phyloP scores from a whole-genome alignment of 441 rosid species.

The Brassica hybrid region DNA sequence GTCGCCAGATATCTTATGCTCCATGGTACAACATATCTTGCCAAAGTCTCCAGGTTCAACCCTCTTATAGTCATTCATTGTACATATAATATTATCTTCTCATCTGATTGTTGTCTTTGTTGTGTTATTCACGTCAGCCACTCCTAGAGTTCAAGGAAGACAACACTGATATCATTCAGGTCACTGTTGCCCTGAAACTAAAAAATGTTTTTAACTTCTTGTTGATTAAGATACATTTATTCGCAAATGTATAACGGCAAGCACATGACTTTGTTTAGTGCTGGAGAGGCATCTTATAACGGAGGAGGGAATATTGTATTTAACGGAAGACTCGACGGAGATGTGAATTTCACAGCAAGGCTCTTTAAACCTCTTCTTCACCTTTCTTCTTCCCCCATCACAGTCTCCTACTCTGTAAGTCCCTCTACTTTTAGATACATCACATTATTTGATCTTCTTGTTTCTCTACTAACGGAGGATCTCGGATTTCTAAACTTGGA shows the following conservation, averaged over 20 bases:
- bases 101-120: conserved; percentile 9
- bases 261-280: conserved; percentile 46
- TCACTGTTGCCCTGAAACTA: conserved; percentile 38
- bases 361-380: conserved; percentile 65
- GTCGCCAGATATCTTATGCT: conserved; percentile 50
- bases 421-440: conserved; percentile 15
- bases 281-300: conserved; percentile 61
- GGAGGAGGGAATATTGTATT: conserved; percentile 84
- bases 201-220: not conserved
- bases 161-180: conserved; percentile 52
- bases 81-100: not conserved
- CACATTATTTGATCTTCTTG: no score
- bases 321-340: conserved; percentile 63
- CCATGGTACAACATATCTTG: conserved; percentile 82
- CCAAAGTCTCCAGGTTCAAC: conserved; percentile 76
- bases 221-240: conserved; percentile 16
- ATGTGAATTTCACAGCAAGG: conserved; percentile 51
- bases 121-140: conserved; percentile 41
- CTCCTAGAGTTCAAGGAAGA: conserved; percentile 55
- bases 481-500: conserved; percentile 54
- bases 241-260: not conserved
- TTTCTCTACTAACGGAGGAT: not conserved
- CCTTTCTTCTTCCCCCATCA: conserved; percentile 52
- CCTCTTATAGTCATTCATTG: not conserved
- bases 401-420: conserved; percentile 76